Evolutionary conservation across 257 asterid species (phyloP), one percentile per base, ranked within the genome.

Genomic region (Oldenlandia corymbosa): DNA sequence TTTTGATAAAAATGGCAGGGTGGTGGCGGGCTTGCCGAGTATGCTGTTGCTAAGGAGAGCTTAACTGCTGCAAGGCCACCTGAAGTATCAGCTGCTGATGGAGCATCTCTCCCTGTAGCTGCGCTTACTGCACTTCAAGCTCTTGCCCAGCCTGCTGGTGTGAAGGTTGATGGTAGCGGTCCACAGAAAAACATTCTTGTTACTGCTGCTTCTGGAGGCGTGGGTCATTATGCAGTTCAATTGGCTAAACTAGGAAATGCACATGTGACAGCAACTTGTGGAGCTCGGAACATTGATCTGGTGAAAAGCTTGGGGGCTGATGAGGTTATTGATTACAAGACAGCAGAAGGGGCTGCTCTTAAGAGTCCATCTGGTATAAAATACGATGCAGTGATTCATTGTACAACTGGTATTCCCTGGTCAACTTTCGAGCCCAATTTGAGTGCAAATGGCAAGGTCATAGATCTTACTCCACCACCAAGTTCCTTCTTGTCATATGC

Each of bases 211-310:
- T 85, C 94, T 0, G 94, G 97, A 4, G 94, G 94, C 0, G 97
- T 85, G 0, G 95, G 97, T 41, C 95, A 79, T 2, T 90, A 80
- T 62, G 85, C 82, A 0, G 92, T 83, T 43, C 94, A 87, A 73
- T 68, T 90, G 27, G 95, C 95, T 7, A 90, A 90, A 72, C 83
- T 90, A 7, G 87, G 90, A 0, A 83, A 81, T 63, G 39, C 75
- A 9, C 86, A 85, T 14, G 91, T 90, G 24, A 90, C 97, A 0
- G 91, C 88, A 45, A 87, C 97, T 5, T 90, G 95, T 37, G 95
- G 97, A 2, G 85, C 88, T 49, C 83, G 92, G 5, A 90, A 90
- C 73, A 2, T 83, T 8, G 88, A 81, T 5, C 55, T 87, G 0
- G 82, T 90, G n/a, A 81, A 70, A 63, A 63, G 84, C 73, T 76